Evolutionary conservation across 2,329 filamentous ascomycete species (phyloP), one percentile per base, ranked within the genome.

Genomic region (Albifimbria verrucaria): DNA sequence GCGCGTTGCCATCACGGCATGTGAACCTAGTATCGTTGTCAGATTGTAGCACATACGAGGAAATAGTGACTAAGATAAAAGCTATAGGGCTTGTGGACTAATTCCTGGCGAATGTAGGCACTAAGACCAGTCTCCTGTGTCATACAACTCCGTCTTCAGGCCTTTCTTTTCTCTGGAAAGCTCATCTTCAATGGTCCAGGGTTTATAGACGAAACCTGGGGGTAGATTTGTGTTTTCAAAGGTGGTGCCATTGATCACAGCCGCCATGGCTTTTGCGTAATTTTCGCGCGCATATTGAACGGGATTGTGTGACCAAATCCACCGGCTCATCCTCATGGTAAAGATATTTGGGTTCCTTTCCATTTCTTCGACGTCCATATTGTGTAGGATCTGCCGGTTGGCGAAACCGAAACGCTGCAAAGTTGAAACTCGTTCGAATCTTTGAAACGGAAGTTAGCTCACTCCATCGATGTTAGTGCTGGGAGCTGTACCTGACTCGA

Each of bases 371-470:
- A n/a, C 9, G 22, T 26, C 45, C 15, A 24, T 47, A 10, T 47
- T 47, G 22, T 47, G 45, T 26, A 47, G 45, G 22, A 24, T n/a
- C 18, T 47, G 45, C 3, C 45, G 45, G 5, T 47, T 21, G 22
- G 23, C 45, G 24, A 47, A 47, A n/a, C 45, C 45, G 20, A 47
- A 47, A 11, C 22, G 45, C 45, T 47, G 45, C n/a, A 47, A n/a
- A 18, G 22, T 47, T 18, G 45, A 26, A 6, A 47, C 45, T 10
- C 45, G 45, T 24, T 47, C 45, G 24, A 25, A 47, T 47, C 45
- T 47, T 21, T 47, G 12, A n/a, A 18, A 20, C 4, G 41, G 12
- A 17, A 20, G 41, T 44, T 6, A 44, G 41, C 11, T 44, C 21
- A 15, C n/a, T 20, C 41, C 10, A 44, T 20, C 41, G 41, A 15